These are phyloP conservation scores for Cystobasidiaceae sp. DNA, from an alignment of 1,284 basidiomycete species.

Conservation along the genomic window DNA sequence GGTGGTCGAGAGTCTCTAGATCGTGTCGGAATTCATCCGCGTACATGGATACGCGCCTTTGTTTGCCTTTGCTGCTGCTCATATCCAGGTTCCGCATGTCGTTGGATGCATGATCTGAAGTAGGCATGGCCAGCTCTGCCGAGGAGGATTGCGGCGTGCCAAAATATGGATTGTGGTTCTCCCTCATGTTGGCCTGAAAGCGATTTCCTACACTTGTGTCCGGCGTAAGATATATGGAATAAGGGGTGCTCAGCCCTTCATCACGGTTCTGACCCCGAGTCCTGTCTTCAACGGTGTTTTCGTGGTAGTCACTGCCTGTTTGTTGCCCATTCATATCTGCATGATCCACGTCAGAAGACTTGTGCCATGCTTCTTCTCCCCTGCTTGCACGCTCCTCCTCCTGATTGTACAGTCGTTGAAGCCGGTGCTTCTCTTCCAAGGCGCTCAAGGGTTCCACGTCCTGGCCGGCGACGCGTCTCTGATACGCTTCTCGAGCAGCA, in stretches of 20 bases:
- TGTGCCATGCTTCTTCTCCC: not conserved
- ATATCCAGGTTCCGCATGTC: not conserved
- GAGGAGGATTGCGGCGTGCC: conserved; percentile 9
- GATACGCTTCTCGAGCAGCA: conserved; percentile 28
- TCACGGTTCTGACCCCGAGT: too few species aligned
- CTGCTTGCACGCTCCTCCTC: conserved; percentile 1
- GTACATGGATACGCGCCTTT: not conserved
- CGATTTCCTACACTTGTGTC: not conserved
- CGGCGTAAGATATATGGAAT: conserved; percentile 16
- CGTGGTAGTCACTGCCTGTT: not conserved
- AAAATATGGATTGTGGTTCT: conserved; percentile 12
- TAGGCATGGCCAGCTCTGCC: not conserved
- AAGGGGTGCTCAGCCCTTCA: not conserved
- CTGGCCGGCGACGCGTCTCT: conserved; percentile 12
- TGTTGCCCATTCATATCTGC: not conserved
- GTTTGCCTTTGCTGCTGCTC: conserved; percentile 14
- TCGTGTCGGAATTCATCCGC: too few species aligned
- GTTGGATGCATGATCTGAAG: not conserved
- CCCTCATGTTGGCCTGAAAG: too few species aligned
- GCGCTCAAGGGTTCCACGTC: conserved; percentile 6
- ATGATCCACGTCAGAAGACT: not conserved
- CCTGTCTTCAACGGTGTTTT: too few species aligned
- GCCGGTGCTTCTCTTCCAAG: conserved; percentile 23
- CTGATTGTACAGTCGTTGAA: conserved; percentile 19
- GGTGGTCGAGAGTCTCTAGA: too few species aligned